Conservation (phyloP, 2,329 filamentous ascomycete species). For the Arthrobotrys entomopaga region DNA sequence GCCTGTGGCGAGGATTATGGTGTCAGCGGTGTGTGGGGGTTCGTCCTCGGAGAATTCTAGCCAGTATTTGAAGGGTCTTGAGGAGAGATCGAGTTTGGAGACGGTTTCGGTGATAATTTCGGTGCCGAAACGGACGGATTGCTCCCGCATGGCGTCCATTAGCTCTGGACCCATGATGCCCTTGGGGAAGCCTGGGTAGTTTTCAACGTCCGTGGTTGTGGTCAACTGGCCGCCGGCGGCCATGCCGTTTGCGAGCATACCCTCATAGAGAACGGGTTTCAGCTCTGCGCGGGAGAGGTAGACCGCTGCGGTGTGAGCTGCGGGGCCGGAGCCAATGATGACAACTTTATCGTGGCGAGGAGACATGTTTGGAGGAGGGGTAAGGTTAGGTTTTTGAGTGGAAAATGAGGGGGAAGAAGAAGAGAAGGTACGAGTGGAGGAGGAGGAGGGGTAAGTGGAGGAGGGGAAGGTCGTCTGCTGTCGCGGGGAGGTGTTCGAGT, state of each 20-base stretch:
- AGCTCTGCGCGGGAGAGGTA: slow-evolving; percentile 95
- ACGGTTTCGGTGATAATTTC: slow-evolving; percentile 94
- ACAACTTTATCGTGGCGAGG: slow-evolving; percentile 82
- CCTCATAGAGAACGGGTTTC: slow-evolving; percentile 95
- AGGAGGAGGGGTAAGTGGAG: slow-evolving; percentile 12
- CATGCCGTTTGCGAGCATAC: slow-evolving; percentile 96
- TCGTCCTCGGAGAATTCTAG: slow-evolving; percentile 86
- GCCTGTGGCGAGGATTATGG: slow-evolving; percentile 93
- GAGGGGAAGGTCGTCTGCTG: background rate
- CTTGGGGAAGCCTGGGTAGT: slow-evolving; percentile 93
- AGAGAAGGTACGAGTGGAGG: background rate
- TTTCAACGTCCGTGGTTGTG: slow-evolving; percentile 97
- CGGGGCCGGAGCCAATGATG: slow-evolving; percentile 93
- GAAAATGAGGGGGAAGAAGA: slow-evolving; percentile 12
- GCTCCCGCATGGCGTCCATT: slow-evolving; percentile 95
- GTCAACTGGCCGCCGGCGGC: slow-evolving; percentile 96
- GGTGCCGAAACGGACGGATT: slow-evolving; percentile 92
- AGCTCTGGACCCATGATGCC: slow-evolving; percentile 86
- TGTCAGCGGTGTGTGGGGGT: slow-evolving; percentile 84
- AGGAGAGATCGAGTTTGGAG: slow-evolving; percentile 82
- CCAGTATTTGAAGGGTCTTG: slow-evolving; percentile 90
- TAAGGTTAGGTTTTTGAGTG: background rate
- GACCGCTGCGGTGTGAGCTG: slow-evolving; percentile 95
- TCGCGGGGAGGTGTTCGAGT: background rate
- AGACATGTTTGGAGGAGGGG: slow-evolving; percentile 69